These are phyloP conservation scores for Aspergillus spinulosporus DNA, from an alignment of 2,329 filamentous ascomycete species.

Conservation along the genomic window DNA sequence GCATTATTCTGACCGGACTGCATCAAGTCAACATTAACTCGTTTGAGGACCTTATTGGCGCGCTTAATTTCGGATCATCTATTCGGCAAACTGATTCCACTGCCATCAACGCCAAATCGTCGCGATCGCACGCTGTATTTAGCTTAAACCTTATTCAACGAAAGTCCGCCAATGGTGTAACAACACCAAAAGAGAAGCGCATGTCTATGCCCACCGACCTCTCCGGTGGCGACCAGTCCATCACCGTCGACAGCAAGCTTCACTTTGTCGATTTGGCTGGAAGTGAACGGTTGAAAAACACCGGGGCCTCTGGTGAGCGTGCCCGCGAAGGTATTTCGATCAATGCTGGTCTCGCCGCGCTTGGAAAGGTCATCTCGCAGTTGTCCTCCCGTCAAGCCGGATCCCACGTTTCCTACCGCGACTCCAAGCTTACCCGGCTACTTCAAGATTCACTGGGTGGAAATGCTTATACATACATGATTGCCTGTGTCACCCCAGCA, in stretches of 20 bases:
- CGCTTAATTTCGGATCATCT: slow-evolving; percentile 85
- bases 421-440: slow-evolving; percentile 92
- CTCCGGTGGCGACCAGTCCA: slow-evolving; percentile 60
- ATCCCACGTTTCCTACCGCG: slow-evolving; percentile 93
- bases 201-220: slow-evolving; percentile 84
- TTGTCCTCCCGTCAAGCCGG: slow-evolving; percentile 85
- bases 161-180: slow-evolving; percentile 52
- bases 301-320: slow-evolving; percentile 88
- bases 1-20: slow-evolving; percentile 88
- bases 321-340: slow-evolving; percentile 97
- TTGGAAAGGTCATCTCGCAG: slow-evolving; percentile 98
- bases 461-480: slow-evolving; percentile 99
- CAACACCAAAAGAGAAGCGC: slow-evolving; percentile 72
- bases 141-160: slow-evolving; percentile 87
- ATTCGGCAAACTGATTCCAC: slow-evolving; percentile 97
- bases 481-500: slow-evolving; percentile 93
- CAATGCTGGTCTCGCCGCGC: slow-evolving; percentile 88
- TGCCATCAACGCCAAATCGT: slow-evolving; percentile 96
- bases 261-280: slow-evolving; percentile 98
- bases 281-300: slow-evolving; percentile 96
- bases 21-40: slow-evolving; percentile 87
- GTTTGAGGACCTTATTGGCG: slow-evolving; percentile 84
- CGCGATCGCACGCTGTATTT: slow-evolving; percentile 95
- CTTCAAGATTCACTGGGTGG: slow-evolving; percentile 95
- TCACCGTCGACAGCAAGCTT: slow-evolving; percentile 95